Conservation (phyloP, 768 basidiomycete genomes). For the Rhizopogon roseolus region DNA sequence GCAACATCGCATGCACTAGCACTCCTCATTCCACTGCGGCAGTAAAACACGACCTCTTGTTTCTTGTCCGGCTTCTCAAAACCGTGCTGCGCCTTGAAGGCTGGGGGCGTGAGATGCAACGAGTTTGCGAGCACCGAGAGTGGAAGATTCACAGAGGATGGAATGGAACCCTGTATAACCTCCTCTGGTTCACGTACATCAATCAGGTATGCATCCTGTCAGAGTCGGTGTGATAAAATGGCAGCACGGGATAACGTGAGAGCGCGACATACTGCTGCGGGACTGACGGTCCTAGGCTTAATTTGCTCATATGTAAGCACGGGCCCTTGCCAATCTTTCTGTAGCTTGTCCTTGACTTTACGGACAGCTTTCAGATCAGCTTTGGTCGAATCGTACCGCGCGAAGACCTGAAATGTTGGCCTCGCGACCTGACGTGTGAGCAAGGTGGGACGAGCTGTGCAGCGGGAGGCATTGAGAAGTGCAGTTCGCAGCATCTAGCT, state of each 20-base stretch:
- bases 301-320: slow-evolving; percentile 76
- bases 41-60: slow-evolving; percentile 87
- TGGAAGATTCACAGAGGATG: slow-evolving; percentile 87
- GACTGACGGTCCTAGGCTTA: slow-evolving; percentile 73
- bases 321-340: slow-evolving; percentile 74
- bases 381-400: slow-evolving; percentile 32
- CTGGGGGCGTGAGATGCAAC: slow-evolving; percentile 48
- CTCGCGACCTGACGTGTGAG: slow-evolving; percentile 2
- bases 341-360: slow-evolving; percentile 32
- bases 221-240: slow-evolving; percentile 8
- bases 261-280: slow-evolving; percentile 46
- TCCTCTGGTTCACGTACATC: slow-evolving; percentile 95
- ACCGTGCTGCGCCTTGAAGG: slow-evolving; percentile 61
- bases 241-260: slow-evolving; percentile 3
- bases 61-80: slow-evolving; percentile 67
- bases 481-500: slow-evolving; percentile 19
- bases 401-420: slow-evolving; percentile 11
- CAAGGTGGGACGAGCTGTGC: slow-evolving; percentile 6
- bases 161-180: slow-evolving; percentile 88
- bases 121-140: slow-evolving; percentile 71
- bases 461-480: slow-evolving; percentile 11
- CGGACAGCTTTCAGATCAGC: slow-evolving; percentile 24
- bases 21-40: slow-evolving; percentile 83
- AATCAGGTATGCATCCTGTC: slow-evolving; percentile 66
- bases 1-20: slow-evolving; percentile 80